Evolutionary conservation across 2,329 filamentous ascomycete species (phyloP).

Genomic region (Diplodia sapinea): DNA sequence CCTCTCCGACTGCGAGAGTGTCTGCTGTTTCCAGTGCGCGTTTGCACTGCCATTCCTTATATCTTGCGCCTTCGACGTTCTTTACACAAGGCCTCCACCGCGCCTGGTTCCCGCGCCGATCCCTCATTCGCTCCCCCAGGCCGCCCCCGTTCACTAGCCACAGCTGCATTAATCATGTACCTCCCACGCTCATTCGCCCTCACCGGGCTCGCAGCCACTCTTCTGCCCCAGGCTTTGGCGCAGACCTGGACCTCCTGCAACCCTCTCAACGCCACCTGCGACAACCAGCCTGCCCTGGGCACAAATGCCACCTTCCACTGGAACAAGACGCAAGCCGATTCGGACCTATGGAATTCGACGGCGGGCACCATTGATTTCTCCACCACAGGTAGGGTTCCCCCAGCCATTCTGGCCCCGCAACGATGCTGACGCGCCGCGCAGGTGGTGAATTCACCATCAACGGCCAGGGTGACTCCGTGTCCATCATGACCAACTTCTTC

Average conservation of each 20-base stretch:
- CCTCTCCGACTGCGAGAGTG: conserved; percentile 17
- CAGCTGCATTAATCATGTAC: conserved; percentile 27
- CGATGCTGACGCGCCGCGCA: conserved; percentile 4
- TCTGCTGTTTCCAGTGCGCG: conserved; percentile 22
- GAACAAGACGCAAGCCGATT: conserved; percentile 55
- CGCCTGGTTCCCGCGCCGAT: conserved; percentile 25
- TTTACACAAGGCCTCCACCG: conserved; percentile 15
- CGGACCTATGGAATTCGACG: conserved; percentile 68
- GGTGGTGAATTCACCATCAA: conserved; percentile 76
- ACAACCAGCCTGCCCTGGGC: conserved; percentile 72
- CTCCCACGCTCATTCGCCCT: conserved; percentile 39
- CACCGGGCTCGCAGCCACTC: conserved; percentile 44
- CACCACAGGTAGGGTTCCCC: conserved; percentile 43
- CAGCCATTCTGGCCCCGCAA: not conserved
- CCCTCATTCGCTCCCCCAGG: conserved; percentile 2
- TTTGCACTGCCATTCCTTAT: conserved; percentile 27
- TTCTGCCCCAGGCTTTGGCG: conserved; percentile 59
- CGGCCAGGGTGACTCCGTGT: conserved; percentile 75
- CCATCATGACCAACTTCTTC: conserved; percentile 68
- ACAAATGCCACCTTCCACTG: conserved; percentile 60
- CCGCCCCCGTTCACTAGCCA: conserved; percentile 25
- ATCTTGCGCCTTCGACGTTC: conserved; percentile 22
- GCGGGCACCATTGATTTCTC: conserved; percentile 69
- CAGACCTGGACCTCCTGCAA: conserved; percentile 82
- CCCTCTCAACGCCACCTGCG: conserved; percentile 73